Percentiles rank a stretch among this genome's conserved stretches.
Conservation (phyloP, 2,329 filamentous ascomycete genomes). For the Talaromyces verruculosus region DNA sequence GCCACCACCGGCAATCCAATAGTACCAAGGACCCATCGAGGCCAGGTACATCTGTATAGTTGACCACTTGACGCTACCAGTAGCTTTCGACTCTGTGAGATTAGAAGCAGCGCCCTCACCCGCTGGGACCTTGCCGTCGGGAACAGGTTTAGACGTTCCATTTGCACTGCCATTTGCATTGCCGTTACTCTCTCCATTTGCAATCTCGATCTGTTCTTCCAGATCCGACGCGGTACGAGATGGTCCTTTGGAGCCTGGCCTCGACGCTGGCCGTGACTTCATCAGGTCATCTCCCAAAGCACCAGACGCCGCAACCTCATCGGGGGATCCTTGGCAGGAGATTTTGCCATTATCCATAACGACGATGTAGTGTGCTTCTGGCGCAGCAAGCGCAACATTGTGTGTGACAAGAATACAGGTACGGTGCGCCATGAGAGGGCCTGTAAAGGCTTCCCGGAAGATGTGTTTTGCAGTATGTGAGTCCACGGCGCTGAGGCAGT, state of each 20-base stretch:
- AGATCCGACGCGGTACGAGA: constrained; percentile 77
- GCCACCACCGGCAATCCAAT: constrained; percentile 74
- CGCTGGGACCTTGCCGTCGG: constrained; percentile 42
- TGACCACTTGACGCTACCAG: constrained; percentile 81
- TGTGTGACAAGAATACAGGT: constrained; percentile 96
- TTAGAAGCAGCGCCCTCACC: constrained; percentile 45
- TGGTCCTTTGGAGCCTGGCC: constrained; percentile 67
- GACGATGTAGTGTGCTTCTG: constrained; percentile 76
- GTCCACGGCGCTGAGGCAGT: constrained; percentile 94
- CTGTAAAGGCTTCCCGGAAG: constrained; percentile 87
- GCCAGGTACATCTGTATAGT: constrained; percentile 82
- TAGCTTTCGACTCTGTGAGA: constrained; percentile 73
- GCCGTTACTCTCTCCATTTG: constrained; percentile 51
- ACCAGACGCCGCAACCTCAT: constrained; percentile 80
- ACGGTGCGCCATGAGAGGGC: constrained; percentile 80
- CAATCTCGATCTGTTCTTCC: constrained; percentile 58
- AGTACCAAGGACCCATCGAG: constrained; percentile 96
- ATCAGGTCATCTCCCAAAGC: constrained; percentile 82
- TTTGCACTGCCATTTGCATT: constrained; percentile 53
- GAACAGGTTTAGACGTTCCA: constrained; percentile 35
- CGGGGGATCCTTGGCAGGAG: constrained; percentile 70
- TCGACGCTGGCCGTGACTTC: constrained; percentile 71
- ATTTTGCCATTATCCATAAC: constrained; percentile 85
- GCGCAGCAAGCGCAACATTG: constrained; percentile 85
- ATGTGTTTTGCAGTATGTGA: constrained; percentile 98